Base-by-base conservation (phyloP, 2,329 filamentous ascomycete species). In the Curvularia sp. region DNA sequence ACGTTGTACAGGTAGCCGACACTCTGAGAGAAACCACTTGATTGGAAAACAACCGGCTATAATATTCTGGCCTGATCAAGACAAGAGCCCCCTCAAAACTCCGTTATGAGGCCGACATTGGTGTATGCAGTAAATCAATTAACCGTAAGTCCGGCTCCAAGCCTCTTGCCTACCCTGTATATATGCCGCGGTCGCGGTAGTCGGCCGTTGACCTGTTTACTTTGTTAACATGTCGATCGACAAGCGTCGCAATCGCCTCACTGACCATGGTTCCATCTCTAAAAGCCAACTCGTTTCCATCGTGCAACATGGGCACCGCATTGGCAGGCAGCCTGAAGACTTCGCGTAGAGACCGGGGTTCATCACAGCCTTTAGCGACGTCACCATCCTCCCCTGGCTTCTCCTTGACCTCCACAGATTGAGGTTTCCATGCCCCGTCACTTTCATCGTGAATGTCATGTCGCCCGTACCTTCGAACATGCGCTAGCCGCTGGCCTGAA, bases 201-300 rank as follows among this genome's bases (percentile, higher is more conserved):
- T 39, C 48, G 65, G 9, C 69, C 68, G 21, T 69, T 65, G 27
- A 69, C 49, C 69, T 71, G 25, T 18, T 12, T n/a, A 36, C 6
- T 7, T 49, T 27, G 45, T 65, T 43, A 67, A 48, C 18, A 12
- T n/a, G 28, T 9, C 15, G 3, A 23, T 30, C 42, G 18, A 36
- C 48, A 13, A 15, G 10, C 28, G 5, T 48, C 15, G 23, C 30
- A 15, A 28, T 38, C 18, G n/a, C 15, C 19, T 25, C 1, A 54
- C 66, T 60, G 57, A 71, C 67, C 51, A 67, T 30, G 10, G 63
- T 68, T 3, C 62, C 66, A 34, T 75, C 70, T 18, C 70, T 56
- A 50, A 74, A 75, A 23, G 70, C 70, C 38, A 75, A 49, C 36
- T 67, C 65, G 10, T 69, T 64, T 9, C 65, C 67, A 15, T 73